Conservation (phyloP, 257 asterid species). For the Gentiana straminea region DNA sequence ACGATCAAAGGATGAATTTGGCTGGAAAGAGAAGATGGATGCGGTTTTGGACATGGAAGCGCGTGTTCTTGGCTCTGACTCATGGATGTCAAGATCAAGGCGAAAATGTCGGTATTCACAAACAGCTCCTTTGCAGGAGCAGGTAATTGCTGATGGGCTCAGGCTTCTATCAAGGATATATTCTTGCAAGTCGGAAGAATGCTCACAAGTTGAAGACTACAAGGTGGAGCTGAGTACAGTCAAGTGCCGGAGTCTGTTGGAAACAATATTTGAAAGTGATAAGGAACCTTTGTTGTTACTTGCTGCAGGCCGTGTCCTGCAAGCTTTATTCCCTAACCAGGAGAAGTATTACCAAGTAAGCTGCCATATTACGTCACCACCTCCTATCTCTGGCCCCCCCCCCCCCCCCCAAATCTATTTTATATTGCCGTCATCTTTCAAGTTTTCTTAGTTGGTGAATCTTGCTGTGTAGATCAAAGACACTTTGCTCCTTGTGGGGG, state of each 20-base stretch:
- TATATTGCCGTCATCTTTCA: background rate
- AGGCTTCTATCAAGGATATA: slow-evolving; percentile 75
- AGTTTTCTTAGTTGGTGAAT: slow-evolving; percentile 8
- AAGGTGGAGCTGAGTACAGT: slow-evolving; percentile 45
- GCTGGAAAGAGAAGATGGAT: slow-evolving; percentile 99
- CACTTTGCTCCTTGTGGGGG: slow-evolving; percentile 82
- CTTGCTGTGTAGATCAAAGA: slow-evolving; percentile 66
- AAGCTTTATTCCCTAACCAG: slow-evolving; percentile 71
- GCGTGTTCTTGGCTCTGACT: slow-evolving; percentile 59
- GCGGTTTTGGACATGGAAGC: slow-evolving; percentile 94
- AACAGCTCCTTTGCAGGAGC: slow-evolving; percentile 80
- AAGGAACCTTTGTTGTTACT: slow-evolving; percentile 80
- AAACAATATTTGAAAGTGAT: slow-evolving; percentile 79
- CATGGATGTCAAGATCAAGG: slow-evolving; percentile 54
- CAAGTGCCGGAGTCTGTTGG: slow-evolving; percentile 70
- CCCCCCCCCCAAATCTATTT: too few species aligned
- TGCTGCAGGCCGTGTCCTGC: slow-evolving; percentile 83
- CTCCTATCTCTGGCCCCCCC: too few species aligned
- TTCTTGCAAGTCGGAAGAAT: slow-evolving; percentile 46
- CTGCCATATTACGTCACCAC: slow-evolving; percentile 2
- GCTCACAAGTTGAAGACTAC: slow-evolving; percentile 51
- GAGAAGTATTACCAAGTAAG: slow-evolving; percentile 89
- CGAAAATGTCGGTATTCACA: slow-evolving; percentile 56
- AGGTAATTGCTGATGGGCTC: slow-evolving; percentile 92
- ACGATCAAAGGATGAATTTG: slow-evolving; percentile 96